Evolutionary conservation across 2,329 filamentous ascomycete genomes (phyloP).

Genomic region (Endothia cerciana): DNA sequence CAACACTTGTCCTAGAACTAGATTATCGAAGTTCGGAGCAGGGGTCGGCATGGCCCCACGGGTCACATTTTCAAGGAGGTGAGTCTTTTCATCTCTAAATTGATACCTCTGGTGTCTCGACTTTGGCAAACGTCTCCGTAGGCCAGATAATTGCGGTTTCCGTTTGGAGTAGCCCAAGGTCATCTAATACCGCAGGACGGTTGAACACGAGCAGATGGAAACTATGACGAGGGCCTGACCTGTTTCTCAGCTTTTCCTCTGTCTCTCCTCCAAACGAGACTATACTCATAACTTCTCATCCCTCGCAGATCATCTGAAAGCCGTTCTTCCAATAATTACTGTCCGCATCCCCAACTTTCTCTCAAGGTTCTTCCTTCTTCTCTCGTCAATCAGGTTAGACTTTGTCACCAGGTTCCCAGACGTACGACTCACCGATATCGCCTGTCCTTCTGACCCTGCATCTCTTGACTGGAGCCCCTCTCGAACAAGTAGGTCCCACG

Average conservation of each 20-base stretch:
- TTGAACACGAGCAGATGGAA: neutral
- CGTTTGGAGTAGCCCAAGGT: neutral
- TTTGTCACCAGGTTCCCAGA: constrained; percentile 12
- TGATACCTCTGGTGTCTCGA: neutral
- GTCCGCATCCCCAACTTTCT: neutral
- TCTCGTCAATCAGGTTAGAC: neutral
- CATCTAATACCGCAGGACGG: neutral
- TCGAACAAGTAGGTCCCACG: constrained; percentile 29
- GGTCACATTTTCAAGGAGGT: neutral
- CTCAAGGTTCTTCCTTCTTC: neutral
- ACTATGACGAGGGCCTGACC: neutral
- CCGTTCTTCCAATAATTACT: neutral
- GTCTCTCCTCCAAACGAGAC: neutral
- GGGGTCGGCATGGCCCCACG: neutral
- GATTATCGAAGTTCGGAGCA: neutral
- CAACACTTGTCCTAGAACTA: neutral
- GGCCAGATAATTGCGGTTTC: neutral
- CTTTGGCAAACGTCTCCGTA: neutral
- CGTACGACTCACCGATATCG: constrained; percentile 13
- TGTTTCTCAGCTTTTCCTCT: neutral
- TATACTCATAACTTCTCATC: neutral
- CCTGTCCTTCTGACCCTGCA: constrained; percentile 7
- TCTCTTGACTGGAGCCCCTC: constrained; percentile 13
- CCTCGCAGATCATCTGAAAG: neutral
- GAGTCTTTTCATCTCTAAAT: neutral